Conservation (phyloP, 306 rosid genomes). For the Gastrolobium villosum region DNA sequence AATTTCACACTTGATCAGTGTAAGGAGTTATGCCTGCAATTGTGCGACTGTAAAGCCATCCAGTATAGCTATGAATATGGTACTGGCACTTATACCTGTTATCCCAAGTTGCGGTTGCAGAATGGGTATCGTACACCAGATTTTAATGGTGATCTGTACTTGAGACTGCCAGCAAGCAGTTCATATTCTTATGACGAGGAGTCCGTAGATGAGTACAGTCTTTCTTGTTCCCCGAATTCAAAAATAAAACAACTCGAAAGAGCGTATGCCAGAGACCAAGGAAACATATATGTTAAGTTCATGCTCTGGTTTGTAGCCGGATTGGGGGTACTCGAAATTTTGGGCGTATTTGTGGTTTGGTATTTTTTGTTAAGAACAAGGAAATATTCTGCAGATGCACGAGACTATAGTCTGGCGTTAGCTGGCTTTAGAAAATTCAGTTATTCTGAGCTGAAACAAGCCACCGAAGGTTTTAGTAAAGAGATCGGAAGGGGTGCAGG, state of each 20-base stretch:
- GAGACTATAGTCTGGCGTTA: constrained; percentile 32
- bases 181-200: background rate
- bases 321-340: constrained; percentile 46
- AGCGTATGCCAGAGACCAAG: constrained; percentile 19
- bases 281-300: constrained; percentile 26
- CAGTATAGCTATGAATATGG: background rate
- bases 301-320: constrained; percentile 50
- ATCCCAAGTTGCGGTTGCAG: constrained; percentile 46
- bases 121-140: constrained; percentile 47
- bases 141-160: constrained; percentile 37
- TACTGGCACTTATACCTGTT: constrained; percentile 2
- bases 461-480: constrained; percentile 50
- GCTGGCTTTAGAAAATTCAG: constrained; percentile 51
- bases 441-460: constrained; percentile 57
- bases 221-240: constrained; percentile 20
- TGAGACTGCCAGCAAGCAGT: constrained; percentile 47
- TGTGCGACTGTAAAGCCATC: constrained; percentile 46
- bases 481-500: constrained; percentile 69
- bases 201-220: background rate
- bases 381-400: constrained; percentile 44
- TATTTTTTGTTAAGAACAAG: background rate
- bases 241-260: constrained; percentile 7
- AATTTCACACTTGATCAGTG: constrained; percentile 19
- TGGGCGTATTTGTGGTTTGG: constrained; percentile 23
- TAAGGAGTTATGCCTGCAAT: constrained; percentile 40